Evolutionary conservation across 2,329 filamentous ascomycete genomes (phyloP), one percentile per base, ranked within the genome.

Genomic region (Pseudogymnoascus sp.): DNA sequence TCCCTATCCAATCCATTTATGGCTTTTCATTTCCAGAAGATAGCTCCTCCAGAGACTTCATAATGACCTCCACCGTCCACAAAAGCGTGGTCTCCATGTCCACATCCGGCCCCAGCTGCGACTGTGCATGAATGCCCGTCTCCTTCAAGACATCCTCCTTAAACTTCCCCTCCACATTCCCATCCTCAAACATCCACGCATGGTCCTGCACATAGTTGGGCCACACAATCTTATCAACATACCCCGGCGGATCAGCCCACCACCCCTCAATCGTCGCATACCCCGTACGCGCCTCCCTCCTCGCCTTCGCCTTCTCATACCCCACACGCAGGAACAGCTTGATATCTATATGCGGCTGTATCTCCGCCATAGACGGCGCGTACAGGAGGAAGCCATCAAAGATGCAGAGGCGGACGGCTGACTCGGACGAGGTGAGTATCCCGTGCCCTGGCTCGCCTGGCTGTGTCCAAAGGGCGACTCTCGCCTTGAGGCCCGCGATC

Each of bases 191-290:
- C 74, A 99, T 78, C 81, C 90, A 96, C 21, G 79, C 79, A 77
- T 97, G 93, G 70, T 91, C 85, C 62, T 83, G 80, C 3, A 89
- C 90, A 75, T 97, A 97, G 70, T 96, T 93, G 3, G 93, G 93
- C 95, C 95, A 99, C 4, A 99, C 95, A 63, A 99, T 83, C 73
- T 89, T 84, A 74, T 97, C 93, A 38, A 97, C 92, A 74, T 97
- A 99, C 0, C 91, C 93, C 0, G 91, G 91, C 0, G 95, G 95
- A 75, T 99, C 95, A 64, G 87, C 83, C 95, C 95, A 99, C 78
- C 97, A 99, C 28, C 93, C 93, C 71, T 97, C 86, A 4, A 89
- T 76, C 2, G 90, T 93, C 31, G 91, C 89, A 74, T 95, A 95
- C 10, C 90, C 90, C 68, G 83, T 85, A 62, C 90, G 79, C 0